Base-by-base conservation (phyloP, 2,329 filamentous ascomycete genomes). In the Microcera coccophila region DNA sequence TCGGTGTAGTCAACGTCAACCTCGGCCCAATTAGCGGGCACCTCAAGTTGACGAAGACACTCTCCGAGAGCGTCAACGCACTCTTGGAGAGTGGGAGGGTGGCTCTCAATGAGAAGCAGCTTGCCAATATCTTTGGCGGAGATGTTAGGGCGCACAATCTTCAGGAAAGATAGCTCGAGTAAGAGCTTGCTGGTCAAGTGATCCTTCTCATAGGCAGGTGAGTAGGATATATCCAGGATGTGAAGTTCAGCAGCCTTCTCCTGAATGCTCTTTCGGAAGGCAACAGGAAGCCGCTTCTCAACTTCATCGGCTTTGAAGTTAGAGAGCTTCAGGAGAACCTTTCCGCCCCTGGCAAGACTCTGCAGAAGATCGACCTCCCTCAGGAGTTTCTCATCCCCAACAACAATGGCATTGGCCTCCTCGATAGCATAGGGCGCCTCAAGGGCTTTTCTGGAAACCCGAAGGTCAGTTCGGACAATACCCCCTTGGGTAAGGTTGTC, bases 271-370 rank as follows among this genome's bases (percentile, higher is more conserved):
- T 86, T 88, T 61, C 86, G 83, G 51, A 93, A 79, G 36, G 73
- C 64, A 28, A 76, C 73, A 2, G 88, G 80, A 5, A 98, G 72
- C 56, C 87, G 84, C 78, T 94, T 95, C 72, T 97, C 91, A 5
- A 90, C 65, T 26, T 96, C 90, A 34, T 94, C 91, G 39, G 89
- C 81, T 70, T 95, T 95, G 64, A 88, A 81, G 54, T 82, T 84
- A 20, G 87, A 77, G 18, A 93, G 76, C 59, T 83, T 87, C 32
- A 96, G 60, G 42, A 96, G 76, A 34, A 96, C 66, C 50, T 82
- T 84, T 41, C 85, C 86, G 40, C 81, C 80, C 31, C 77, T 58
- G 68, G 86, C 88, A 49, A 91, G 71, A 38, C 78, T 82, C 50
- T 81, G 76, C 26, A 90, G 62, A 17, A 94, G 72, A 52, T 91